Evolutionary conservation across 2,329 filamentous ascomycete species (phyloP), one percentile per base, ranked within the genome.

Genomic region (Cytospora paraplurivora): DNA sequence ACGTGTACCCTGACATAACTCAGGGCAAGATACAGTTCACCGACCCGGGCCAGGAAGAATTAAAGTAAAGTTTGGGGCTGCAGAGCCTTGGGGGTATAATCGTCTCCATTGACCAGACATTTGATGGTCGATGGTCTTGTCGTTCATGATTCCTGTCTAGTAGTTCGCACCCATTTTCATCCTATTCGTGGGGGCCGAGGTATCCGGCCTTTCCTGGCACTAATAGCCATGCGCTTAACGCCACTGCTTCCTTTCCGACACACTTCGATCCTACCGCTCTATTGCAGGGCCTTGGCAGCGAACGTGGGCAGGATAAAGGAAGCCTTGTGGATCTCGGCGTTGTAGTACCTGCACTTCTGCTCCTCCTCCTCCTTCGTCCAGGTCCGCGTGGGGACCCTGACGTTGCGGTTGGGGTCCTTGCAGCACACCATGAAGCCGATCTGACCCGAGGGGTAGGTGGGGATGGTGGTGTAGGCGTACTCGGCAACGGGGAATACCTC

Each of bases 361-460:
- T 92, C 88, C 86, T 99, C 95, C 80, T 98, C 93, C 80, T 96
- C 93, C 68, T 84, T 76, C 68, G 87, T 83, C 89, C 93, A 96
- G 72, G 80, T 83, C 74, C 95, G 90, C 67, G 97, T 75, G 60
- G 95, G 95, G 79, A 88, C 91, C 78, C 86, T 92, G 76, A 98
- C 85, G 79, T 99, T 86, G 77, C 88, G 87, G 75, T 80, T 87
- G 76, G 88, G 82, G 76, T 98, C 94, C 88, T 99, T 98, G 89
- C 85, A 91, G 88, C 95, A 98, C 76, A 99, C 92, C 93, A 99
- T 97, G 89, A 99, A 99, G 76, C 95, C 95, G 74, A 99, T 99
- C 84, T 99, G 95, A 76, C 95, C 95, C 63, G 92, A 96, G 70
- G 95, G 95, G 85, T 99, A 99, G 76, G 95, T 99, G 65, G 95